Evolutionary conservation across 805 yeast genomes (phyloP).

Genomic region (Kodamaea leandrae): DNA sequence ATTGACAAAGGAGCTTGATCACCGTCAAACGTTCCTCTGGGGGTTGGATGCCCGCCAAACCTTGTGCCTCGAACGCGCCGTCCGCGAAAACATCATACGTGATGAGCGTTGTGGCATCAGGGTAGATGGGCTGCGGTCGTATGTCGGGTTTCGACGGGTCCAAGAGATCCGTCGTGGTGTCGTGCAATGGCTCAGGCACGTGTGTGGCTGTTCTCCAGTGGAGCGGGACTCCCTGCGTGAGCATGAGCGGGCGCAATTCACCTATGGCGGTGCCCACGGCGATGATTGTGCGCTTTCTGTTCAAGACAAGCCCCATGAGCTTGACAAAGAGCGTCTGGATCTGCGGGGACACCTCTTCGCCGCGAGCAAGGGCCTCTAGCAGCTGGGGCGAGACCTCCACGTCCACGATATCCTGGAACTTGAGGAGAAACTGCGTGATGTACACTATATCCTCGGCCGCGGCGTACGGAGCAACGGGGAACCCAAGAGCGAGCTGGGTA

Average conservation of each 20-base stretch:
- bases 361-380: conserved; percentile 14
- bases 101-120: conserved; percentile 13
- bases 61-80: conserved; percentile 29
- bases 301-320: conserved; percentile 34
- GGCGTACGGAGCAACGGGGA: conserved; percentile 22
- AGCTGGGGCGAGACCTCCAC: conserved; percentile 36
- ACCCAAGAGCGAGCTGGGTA: conserved; percentile 34
- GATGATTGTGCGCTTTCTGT: conserved; percentile 29
- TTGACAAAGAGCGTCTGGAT: conserved; percentile 34
- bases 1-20: conserved; percentile 34
- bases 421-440: conserved; percentile 31
- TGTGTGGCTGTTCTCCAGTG: conserved; percentile 35
- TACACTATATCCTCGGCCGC: conserved; percentile 34
- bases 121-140: conserved; percentile 10
- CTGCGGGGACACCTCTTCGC: conserved; percentile 28
- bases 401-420: conserved; percentile 27
- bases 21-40: conserved; percentile 36
- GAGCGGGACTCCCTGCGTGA: conserved; percentile 32
- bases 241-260: conserved; percentile 30
- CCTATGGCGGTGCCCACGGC: conserved; percentile 28
- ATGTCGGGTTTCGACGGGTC: conserved; percentile 25
- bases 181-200: conserved; percentile 15
- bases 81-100: conserved; percentile 21
- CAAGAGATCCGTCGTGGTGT: conserved; percentile 3
- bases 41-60: conserved; percentile 29